Conservation (phyloP, 2,329 filamentous ascomycete genomes). For the Tolypocladium cylindrosporum region DNA sequence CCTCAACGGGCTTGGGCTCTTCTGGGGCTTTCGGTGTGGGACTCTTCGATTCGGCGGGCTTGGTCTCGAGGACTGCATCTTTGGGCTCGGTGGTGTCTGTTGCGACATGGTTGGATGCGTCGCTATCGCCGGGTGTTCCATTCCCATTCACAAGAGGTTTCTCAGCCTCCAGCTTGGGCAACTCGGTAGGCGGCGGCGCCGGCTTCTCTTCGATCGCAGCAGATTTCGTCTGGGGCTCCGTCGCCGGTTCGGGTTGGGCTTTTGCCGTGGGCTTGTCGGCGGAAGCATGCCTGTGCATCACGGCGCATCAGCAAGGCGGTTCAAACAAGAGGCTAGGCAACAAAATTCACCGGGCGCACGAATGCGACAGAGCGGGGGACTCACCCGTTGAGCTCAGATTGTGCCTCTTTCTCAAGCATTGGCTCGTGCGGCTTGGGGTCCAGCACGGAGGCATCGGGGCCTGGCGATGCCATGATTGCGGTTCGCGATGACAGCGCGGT, state of each 20-base stretch:
- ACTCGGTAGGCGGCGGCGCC: not conserved
- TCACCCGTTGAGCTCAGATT: slow-evolving; percentile 27
- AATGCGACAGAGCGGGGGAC: slow-evolving; percentile 9
- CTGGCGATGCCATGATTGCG: slow-evolving; percentile 44
- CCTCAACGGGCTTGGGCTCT: not conserved
- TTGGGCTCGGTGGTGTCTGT: not conserved
- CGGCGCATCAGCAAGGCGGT: slow-evolving; percentile 12
- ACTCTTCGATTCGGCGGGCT: not conserved
- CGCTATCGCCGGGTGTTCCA: not conserved
- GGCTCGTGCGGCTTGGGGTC: slow-evolving; percentile 36
- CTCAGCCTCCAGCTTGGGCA: slow-evolving; percentile 3
- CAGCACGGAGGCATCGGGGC: slow-evolving; percentile 26
- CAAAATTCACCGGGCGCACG: not conserved
- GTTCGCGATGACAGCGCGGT: slow-evolving; percentile 27
- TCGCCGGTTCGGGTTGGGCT: slow-evolving; percentile 6
- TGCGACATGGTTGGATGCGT: slow-evolving; percentile 2
- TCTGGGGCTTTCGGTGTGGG: not conserved
- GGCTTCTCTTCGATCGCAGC: not conserved
- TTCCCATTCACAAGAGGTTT: slow-evolving; percentile 9
- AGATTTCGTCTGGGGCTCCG: slow-evolving; percentile 6
- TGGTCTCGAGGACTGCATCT: not conserved
- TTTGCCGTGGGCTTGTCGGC: slow-evolving; percentile 1
- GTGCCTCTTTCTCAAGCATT: slow-evolving; percentile 17
- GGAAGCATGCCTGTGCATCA: slow-evolving; percentile 3
- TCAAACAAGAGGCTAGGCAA: not conserved